These are phyloP conservation scores for Fusarium nelsonii DNA, from an alignment of 2,329 filamentous ascomycete species.

Conservation along the genomic window DNA sequence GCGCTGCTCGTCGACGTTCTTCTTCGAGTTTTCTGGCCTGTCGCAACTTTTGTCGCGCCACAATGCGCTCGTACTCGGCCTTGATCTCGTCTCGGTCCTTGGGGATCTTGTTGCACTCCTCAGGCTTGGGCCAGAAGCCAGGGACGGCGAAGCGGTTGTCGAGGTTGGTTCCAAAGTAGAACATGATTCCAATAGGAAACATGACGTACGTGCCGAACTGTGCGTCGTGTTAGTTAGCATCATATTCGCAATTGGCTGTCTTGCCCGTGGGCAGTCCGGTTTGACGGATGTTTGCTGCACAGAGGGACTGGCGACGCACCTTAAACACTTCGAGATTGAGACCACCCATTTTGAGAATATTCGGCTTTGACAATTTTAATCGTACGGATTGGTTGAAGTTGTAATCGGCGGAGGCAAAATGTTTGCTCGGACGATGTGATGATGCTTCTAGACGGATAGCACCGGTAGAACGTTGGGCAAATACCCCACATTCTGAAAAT, in stretches of 20 bases:
- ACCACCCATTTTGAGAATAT: conserved; percentile 70
- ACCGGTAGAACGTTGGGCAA: conserved; percentile 41
- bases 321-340: conserved; percentile 97
- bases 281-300: neutral
- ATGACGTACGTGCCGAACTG: conserved; percentile 99
- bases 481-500: conserved; percentile 31
- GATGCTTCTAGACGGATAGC: conserved; percentile 38
- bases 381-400: conserved; percentile 23
- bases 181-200: conserved; percentile 99
- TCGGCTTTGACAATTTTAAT: conserved; percentile 9
- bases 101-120: conserved; percentile 81
- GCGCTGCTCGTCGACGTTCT: conserved; percentile 49
- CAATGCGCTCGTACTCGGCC: conserved; percentile 80
- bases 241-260: neutral
- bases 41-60: conserved; percentile 76
- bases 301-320: conserved; percentile 60
- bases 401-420: conserved; percentile 32
- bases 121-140: conserved; percentile 91
- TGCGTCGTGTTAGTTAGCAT: conserved; percentile 13
- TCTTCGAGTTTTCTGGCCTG: conserved; percentile 65
- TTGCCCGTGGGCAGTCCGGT: neutral
- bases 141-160: conserved; percentile 90
- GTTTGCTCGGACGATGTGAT: conserved; percentile 32
- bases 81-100: conserved; percentile 85
- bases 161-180: conserved; percentile 99